Base-by-base conservation (phyloP, 345 rosid species). In the Acer negundo region DNA sequence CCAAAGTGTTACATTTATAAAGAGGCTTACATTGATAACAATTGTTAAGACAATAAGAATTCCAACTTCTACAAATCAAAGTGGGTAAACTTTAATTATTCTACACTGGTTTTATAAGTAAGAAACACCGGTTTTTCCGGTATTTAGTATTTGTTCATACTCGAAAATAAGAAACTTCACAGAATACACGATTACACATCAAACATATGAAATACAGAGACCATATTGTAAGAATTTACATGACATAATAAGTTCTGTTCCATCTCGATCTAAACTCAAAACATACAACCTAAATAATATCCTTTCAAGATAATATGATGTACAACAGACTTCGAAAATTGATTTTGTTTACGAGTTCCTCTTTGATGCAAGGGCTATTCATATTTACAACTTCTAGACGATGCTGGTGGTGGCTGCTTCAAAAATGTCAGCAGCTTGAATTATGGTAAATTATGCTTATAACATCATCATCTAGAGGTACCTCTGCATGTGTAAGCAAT, bases 391-490 rank as follows among this genome's bases (percentile, higher is more conserved):
- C 75, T 73, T 65, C 77, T 80, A 73, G 63, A 0, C 62, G 67
- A 72, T 82, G 55, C 65, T 56, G 55, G 53, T 58, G 77, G 83
- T 58, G 77, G 83, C 87, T 75, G 88, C 87, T 79, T 51, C 38
- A 82, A 85, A 89, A 84, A 82, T 79, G 77, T 75, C 70, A 78
- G 85, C 86, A 77, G 78, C 87, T 78, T 68, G 69, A 68, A 74
- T 75, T 62, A 73, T 80, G 70, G 80, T 66, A 70, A 58, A 47
- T 69, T 62, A 55, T 74, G 78, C 66, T 74, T 70, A 15, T 72
- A 56, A 75, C 65, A 46, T 35, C 80, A 71, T 74, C 68, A 70
- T 56, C 75, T 47, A 31, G 63, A 66, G 64, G 75, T 75, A 70
- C 42, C 84, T 71, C 67, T 20, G 80, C 82, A 66, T 62, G 78